Evolutionary conservation across 1,284 basidiomycete species (phyloP).

Genomic region (Peniophora sp.): DNA sequence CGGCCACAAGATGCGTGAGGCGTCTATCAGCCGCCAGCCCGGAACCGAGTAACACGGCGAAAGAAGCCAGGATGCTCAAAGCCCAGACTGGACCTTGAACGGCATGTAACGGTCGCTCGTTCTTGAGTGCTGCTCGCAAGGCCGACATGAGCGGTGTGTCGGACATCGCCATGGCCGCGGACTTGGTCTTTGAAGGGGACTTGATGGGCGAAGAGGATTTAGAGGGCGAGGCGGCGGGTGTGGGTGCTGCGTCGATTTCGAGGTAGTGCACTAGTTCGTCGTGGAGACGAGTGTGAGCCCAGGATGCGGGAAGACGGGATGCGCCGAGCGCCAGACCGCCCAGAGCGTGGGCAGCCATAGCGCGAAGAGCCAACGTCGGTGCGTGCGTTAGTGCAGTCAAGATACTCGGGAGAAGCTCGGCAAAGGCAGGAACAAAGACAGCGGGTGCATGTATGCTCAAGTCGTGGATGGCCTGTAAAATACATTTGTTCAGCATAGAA

Average conservation of each 20-base stretch:
- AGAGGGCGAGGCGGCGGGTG: slow-evolving; percentile 12
- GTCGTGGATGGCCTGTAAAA: slow-evolving; percentile 60
- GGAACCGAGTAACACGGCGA: slow-evolving; percentile 56
- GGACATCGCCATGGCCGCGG: slow-evolving; percentile 5
- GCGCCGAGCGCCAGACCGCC: slow-evolving; percentile 55
- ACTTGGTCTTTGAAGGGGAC: slow-evolving; percentile 14
- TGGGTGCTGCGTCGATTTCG: slow-evolving; percentile 20
- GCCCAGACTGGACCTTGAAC: slow-evolving; percentile 73
- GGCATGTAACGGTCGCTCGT: slow-evolving; percentile 43
- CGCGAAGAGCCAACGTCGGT: slow-evolving; percentile 49
- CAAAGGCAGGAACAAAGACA: slow-evolving; percentile 59
- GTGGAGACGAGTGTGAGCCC: slow-evolving; percentile 45
- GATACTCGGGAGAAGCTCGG: slow-evolving; percentile 49
- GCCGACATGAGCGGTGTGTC: slow-evolving; percentile 55
- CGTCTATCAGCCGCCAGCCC: slow-evolving; percentile 36
- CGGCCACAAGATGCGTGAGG: slow-evolving; percentile 38
- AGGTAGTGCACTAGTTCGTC: slow-evolving; percentile 37
- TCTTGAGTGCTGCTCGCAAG: slow-evolving; percentile 49
- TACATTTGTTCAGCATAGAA: slow-evolving; percentile 8
- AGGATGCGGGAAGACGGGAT: slow-evolving; percentile 35
- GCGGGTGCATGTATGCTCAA: slow-evolving; percentile 51
- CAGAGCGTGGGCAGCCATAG: slow-evolving; percentile 65
- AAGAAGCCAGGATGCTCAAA: slow-evolving; percentile 50
- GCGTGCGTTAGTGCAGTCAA: slow-evolving; percentile 50
- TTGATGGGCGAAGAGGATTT: slow-evolving; percentile 12